A percentile compares a stretch with the other conserved stretches of the same genome.
Evolutionary conservation across 2,329 filamentous ascomycete genomes (phyloP).

Genomic region (Neopestalotiopsis sp.): DNA sequence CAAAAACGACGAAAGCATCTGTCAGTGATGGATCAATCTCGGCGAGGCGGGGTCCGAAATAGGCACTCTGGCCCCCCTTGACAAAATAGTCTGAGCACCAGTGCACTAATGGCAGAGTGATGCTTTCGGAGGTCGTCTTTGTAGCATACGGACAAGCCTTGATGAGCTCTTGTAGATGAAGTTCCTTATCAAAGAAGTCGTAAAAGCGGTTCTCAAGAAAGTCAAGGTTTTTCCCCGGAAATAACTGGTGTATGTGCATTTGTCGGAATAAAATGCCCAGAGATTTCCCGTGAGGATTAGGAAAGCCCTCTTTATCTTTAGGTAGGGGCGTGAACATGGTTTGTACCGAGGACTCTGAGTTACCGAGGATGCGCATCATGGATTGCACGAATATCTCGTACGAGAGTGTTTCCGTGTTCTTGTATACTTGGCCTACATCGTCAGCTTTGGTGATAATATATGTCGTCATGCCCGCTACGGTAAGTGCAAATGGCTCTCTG

Average conservation of each 20-base stretch:
- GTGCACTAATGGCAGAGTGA: slow-evolving; percentile 25
- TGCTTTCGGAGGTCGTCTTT: neutral
- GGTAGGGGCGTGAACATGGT: slow-evolving; percentile 24
- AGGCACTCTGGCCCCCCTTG: slow-evolving; percentile 23
- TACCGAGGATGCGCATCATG: slow-evolving; percentile 26
- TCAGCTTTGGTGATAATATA: slow-evolving; percentile 30
- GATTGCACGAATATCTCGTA: slow-evolving; percentile 30
- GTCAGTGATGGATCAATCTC: slow-evolving; percentile 24
- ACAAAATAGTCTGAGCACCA: slow-evolving; percentile 32
- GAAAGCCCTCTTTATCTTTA: slow-evolving; percentile 28
- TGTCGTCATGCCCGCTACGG: slow-evolving; percentile 25
- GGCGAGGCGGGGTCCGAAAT: slow-evolving; percentile 28
- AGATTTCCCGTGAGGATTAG: slow-evolving; percentile 28
- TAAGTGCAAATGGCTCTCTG: slow-evolving; percentile 31
- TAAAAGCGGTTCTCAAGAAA: slow-evolving; percentile 24
- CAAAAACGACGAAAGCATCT: slow-evolving; percentile 27
- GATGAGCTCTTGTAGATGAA: slow-evolving; percentile 19
- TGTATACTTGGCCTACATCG: slow-evolving; percentile 28
- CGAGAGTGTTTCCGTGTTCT: slow-evolving; percentile 28
- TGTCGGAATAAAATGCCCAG: slow-evolving; percentile 21
- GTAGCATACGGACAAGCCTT: slow-evolving; percentile 17
- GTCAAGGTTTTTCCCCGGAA: slow-evolving; percentile 27
- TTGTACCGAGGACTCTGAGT: slow-evolving; percentile 24
- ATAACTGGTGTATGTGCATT: slow-evolving; percentile 30
- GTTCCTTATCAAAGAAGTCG: slow-evolving; percentile 23